Conservation (phyloP, 495 filamentous ascomycete species). For the Neurospora hispaniola region DNA sequence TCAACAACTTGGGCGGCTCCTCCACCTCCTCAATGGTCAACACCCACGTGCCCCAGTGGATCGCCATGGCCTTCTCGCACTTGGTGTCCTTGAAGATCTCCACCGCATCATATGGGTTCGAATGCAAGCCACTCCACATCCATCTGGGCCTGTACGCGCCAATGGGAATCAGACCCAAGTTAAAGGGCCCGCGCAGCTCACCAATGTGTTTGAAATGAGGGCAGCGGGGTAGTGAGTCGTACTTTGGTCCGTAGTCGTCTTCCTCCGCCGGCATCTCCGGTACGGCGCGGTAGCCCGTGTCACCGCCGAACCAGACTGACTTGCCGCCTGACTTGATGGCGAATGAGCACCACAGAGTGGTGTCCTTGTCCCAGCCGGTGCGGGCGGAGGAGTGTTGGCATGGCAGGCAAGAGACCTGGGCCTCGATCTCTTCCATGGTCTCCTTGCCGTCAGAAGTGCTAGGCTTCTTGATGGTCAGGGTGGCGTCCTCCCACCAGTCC, state of each 20-base stretch:
- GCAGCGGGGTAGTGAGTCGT: constrained; percentile 57
- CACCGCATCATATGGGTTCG: constrained; percentile 78
- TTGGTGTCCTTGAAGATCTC: constrained; percentile 84
- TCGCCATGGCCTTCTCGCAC: constrained; percentile 74
- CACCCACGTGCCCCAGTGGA: constrained; percentile 94
- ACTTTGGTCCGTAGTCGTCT: constrained; percentile 66
- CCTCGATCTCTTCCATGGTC: constrained; percentile 42
- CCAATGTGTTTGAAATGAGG: constrained; percentile 87
- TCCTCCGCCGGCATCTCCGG: constrained; percentile 44
- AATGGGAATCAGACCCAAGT: constrained; percentile 90
- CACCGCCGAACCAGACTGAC: constrained; percentile 66
- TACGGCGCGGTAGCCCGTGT: constrained; percentile 77
- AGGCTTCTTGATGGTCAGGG: constrained; percentile 46
- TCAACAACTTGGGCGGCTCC: constrained; percentile 70
- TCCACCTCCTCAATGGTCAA: constrained; percentile 77
- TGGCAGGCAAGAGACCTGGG: constrained; percentile 71
- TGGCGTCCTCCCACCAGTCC: constrained; percentile 91
- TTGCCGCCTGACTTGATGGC: constrained; percentile 64
- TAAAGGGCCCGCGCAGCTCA: constrained; percentile 71
- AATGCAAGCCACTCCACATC: constrained; percentile 71
- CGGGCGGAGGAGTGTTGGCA: constrained; percentile 76
- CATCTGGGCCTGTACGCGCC: constrained; percentile 79
- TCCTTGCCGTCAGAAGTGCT: constrained; percentile 19
- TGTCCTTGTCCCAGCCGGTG: constrained; percentile 52
- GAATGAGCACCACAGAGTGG: constrained; percentile 86